A percentile compares a stretch with the other conserved stretches of the same genome.
Conservation (phyloP, 768 basidiomycete genomes). For the Punctularia strigosozonata region DNA sequence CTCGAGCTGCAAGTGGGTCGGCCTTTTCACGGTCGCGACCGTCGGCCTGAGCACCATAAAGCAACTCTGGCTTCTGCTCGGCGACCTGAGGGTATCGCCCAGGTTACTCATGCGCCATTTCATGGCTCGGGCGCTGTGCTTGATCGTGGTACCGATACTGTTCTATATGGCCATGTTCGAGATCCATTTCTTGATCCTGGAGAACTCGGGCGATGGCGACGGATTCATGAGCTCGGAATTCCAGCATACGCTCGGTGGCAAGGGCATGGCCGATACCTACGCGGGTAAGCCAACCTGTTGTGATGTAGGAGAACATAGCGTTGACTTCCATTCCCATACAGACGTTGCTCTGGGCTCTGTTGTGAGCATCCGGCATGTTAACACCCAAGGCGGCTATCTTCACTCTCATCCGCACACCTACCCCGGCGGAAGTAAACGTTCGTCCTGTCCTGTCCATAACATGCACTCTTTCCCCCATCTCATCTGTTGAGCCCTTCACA, state of each 20-base stretch:
- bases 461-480: constrained; percentile 1
- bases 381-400: constrained; percentile 98
- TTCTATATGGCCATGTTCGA: constrained; percentile 98
- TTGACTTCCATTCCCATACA: constrained; percentile 14
- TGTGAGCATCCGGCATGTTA: constrained; percentile 78
- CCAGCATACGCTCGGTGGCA: constrained; percentile 87
- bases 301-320: background rate
- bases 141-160: constrained; percentile 71
- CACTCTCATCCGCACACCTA: constrained; percentile 91
- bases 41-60: constrained; percentile 74
- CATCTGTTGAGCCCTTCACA: constrained; percentile 20
- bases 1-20: constrained; percentile 95
- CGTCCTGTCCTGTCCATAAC: constrained; percentile 12
- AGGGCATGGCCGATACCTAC: constrained; percentile 86
- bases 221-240: constrained; percentile 99
- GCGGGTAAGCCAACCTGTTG: constrained; percentile 44
- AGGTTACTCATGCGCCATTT: constrained; percentile 76
- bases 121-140: constrained; percentile 76
- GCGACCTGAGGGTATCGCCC: constrained; percentile 72
- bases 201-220: constrained; percentile 90
- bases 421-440: constrained; percentile 85
- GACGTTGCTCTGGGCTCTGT: constrained; percentile 82
- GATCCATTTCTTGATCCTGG: constrained; percentile 84
- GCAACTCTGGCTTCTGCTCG: constrained; percentile 85
- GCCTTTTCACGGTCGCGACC: constrained; percentile 94